Evolutionary conservation across 768 basidiomycete species (phyloP).

Genomic region (Chalciporus chontae): DNA sequence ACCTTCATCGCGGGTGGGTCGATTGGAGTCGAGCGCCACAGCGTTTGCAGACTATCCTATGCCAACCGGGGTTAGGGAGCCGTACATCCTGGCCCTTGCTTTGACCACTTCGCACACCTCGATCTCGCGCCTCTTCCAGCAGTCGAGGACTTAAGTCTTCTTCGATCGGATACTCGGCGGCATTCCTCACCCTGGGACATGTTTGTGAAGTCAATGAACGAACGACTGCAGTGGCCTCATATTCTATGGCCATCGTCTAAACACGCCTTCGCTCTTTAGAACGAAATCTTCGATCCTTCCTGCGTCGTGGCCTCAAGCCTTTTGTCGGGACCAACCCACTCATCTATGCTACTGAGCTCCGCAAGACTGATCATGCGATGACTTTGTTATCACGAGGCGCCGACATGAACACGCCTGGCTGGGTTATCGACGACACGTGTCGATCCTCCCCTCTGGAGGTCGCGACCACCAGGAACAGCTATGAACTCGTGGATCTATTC

Average conservation of each 20-base stretch:
- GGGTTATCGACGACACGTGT: neutral
- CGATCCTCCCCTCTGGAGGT: neutral
- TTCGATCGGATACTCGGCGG: neutral
- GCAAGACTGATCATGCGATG: neutral
- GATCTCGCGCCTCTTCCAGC: too few relatives aligned
- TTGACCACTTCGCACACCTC: too few relatives aligned
- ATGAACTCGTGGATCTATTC: neutral
- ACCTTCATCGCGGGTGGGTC: constrained; percentile 45
- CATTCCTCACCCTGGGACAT: neutral
- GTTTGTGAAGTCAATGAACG: neutral
- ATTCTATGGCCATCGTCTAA: neutral
- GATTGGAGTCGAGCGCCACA: constrained; percentile 67
- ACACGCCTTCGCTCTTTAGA: neutral
- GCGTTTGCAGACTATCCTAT: constrained; percentile 64
- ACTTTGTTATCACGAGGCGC: neutral
- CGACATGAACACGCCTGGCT: neutral
- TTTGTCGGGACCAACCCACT: neutral
- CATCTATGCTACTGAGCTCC: neutral
- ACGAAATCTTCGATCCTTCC: neutral
- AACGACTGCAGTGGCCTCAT: neutral
- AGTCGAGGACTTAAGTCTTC: neutral
- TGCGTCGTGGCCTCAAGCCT: neutral
- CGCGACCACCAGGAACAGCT: too few relatives aligned
- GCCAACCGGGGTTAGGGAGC: constrained; percentile 60
- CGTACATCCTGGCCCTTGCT: too few relatives aligned